Evolutionary conservation across 139 green algal genomes (phyloP), one percentile per base, ranked within the genome.

Genomic region (Pycnococcus provasolii): DNA sequence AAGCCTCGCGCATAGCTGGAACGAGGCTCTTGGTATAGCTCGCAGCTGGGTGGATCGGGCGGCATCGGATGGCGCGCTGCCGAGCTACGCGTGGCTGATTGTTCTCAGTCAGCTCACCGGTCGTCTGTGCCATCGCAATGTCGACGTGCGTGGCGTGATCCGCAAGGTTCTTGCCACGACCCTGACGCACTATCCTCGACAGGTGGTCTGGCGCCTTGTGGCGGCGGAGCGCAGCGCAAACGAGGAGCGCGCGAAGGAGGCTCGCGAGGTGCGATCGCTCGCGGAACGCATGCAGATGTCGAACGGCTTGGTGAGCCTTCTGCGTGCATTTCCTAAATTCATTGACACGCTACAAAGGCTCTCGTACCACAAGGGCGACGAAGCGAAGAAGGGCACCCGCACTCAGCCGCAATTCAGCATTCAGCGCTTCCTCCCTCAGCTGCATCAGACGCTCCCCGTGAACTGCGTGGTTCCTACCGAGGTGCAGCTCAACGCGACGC

Each of bases 91-190:
- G 57, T 96, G 90, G 92, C 85, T 96, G 42, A 66, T 81, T 37
- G 86, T 82, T 52, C 77, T 96, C 70, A 83, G 86, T 1, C 92
- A 97, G 87, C 87, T 97, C 67, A 92, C 87, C 66, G 92, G 83
- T 1, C 81, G 90, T 59, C 85, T 98, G 42, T 89, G 81, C 64
- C 92, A 98, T 76, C 72, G 73, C 8, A 68, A 90, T 66, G 4
- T 50, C 2, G 85, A 94, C 5, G 84, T 91, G 39, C 41, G 75
- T 8, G 64, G 67, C 7, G 47, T 87, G 7, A 81, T 82, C 40
- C 73, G 77, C 46, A 45, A 69, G 4, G 74, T 94, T 47, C 64
- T 92, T 41, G 76, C 42, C 7, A 54, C 55, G 11, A 55, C 80
- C 3, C 44, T 83, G 3, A 70, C 77, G 42, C 47, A 67, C 8